Base-by-base conservation (phyloP, 148 eudicot species). In the Selenicereus undatus region DNA sequence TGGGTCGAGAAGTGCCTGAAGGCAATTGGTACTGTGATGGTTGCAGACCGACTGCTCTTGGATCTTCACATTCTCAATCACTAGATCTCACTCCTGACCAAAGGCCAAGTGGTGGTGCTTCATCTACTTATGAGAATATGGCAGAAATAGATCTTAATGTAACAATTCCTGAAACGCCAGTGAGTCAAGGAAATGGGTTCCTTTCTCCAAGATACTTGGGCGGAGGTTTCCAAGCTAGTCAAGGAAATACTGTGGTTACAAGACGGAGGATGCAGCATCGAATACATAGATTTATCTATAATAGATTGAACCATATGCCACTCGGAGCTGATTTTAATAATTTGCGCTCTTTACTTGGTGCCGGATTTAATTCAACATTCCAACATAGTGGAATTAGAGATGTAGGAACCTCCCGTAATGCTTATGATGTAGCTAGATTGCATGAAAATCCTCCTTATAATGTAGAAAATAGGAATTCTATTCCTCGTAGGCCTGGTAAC, bases 21-120 rank as follows among this genome's bases (percentile, higher is more conserved):
- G 98, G 98, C 72, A 94, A 91, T 75, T 96, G 99, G 99, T 96
- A 94, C 82, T 96, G 99, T 82, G 97, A 94, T 73, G 97, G 97
- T 84, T 96, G 99, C 80, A 85, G 97, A 85, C 95, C 95, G 60
- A 82, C 92, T 82, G 95, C 88, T 78, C 86, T 85, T 66, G 93
- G 78, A 78, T 85, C 88, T 43, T 80, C 90, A 52, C 76, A 86
- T 83, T 79, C 90, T 65, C 92, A 92, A 83, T 50, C 84, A 71
- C 89, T 82, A 56, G 88, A 84, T 82, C 85, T 77, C 66, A 84
- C 82, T 5, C 84, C 88, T 51, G 86, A 82, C 75, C 87, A 82
- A 58, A 89, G 90, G 78, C 75, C 83, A 80, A 79, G n/a, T 73
- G 80, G 52, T 51, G 65, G 82, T 81, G 45, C 82, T 24, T 86